These are phyloP conservation scores for Cnidoscolus chayamansa DNA, from an alignment of 441 rosid genomes.

Conservation along the genomic window DNA sequence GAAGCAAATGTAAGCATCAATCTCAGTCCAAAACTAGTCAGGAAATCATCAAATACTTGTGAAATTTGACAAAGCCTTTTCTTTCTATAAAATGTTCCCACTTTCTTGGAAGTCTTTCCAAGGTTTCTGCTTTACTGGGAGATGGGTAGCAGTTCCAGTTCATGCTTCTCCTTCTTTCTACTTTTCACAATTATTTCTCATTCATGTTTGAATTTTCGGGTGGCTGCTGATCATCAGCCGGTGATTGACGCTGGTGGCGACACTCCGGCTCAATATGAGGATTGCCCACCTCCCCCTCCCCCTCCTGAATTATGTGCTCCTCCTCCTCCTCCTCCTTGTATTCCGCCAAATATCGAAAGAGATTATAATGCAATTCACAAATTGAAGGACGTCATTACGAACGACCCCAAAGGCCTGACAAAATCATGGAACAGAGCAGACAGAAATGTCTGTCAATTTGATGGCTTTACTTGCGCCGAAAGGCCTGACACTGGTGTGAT, in stretches of 20 bases:
- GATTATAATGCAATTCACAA: conserved; percentile 5
- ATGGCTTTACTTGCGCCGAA: conserved; percentile 32
- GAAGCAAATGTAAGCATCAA: too few species aligned
- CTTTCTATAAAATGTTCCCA: background rate
- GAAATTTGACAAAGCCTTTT: too few species aligned
- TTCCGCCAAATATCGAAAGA: background rate
- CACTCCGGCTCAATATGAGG: background rate
- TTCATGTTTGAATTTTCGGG: background rate
- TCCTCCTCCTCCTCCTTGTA: background rate
- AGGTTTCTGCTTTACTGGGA: background rate
- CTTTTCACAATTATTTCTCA: background rate
- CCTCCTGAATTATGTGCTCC: background rate
- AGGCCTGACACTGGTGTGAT: conserved; percentile 20
- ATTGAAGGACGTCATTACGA: background rate
- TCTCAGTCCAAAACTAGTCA: too few species aligned
- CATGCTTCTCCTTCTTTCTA: background rate
- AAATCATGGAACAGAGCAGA: conserved; percentile 24
- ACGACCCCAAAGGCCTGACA: conserved; percentile 14
- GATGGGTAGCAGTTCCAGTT: background rate
- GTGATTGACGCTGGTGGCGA: background rate
- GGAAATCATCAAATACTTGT: too few species aligned
- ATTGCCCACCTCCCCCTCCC: conserved; percentile 11
- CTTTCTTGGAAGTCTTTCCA: too few species aligned
- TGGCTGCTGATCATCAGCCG: background rate
- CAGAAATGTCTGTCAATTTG: conserved; percentile 30